Percentiles rank a stretch among this genome's conserved stretches.
Evolutionary conservation across 305 asterid genomes (phyloP).

Genomic region (Fraxinus paxiana): DNA sequence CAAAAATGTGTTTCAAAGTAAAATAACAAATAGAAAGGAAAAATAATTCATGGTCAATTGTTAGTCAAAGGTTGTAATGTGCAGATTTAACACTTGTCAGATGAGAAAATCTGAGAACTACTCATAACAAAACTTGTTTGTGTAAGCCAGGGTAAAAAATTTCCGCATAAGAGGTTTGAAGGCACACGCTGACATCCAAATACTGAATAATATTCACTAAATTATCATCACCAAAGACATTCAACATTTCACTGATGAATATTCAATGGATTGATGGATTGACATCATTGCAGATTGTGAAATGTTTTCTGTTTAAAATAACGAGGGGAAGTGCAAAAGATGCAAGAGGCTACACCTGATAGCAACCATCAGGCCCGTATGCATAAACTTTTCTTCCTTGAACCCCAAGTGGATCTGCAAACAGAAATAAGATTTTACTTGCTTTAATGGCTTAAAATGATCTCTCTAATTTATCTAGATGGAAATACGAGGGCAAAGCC

Average conservation of each 20-base stretch:
- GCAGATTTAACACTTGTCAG: background rate
- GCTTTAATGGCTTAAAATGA: background rate
- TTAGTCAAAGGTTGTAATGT: background rate
- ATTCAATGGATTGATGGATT: background rate
- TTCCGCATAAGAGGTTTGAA: background rate
- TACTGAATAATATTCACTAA: background rate
- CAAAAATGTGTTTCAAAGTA: background rate
- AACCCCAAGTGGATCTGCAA: constrained; percentile 77
- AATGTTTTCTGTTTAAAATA: background rate
- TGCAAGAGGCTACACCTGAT: constrained; percentile 48
- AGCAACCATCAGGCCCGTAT: constrained; percentile 53
- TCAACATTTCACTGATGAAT: background rate
- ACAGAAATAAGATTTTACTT: constrained; percentile 3
- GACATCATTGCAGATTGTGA: background rate
- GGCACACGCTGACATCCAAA: background rate
- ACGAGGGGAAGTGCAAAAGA: background rate
- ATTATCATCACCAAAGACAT: background rate
- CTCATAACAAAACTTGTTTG: background rate
- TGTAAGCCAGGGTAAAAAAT: background rate
- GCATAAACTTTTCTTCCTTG: constrained; percentile 77
- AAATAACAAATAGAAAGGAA: background rate
- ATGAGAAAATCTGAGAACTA: background rate
- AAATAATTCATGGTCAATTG: background rate
- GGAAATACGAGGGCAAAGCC: background rate
- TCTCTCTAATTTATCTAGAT: background rate